Base-by-base conservation (phyloP, 2,329 filamentous ascomycete species). In the Emydomyces testavorans region DNA sequence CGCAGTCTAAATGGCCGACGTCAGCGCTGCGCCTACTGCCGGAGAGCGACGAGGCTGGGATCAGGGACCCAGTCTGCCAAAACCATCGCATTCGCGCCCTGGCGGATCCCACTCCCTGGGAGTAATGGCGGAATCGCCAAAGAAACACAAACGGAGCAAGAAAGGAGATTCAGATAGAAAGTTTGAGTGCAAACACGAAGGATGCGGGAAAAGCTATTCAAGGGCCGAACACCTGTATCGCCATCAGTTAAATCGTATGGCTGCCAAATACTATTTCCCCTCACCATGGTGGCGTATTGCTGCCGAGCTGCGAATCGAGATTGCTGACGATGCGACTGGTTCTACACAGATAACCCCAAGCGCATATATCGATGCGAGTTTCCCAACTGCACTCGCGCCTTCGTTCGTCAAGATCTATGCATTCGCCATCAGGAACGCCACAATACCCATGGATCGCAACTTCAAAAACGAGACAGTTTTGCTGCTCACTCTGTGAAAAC, bases 201-300 rank as follows among this genome's bases (percentile, higher is more conserved):
- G 83, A 32, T 98, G 92, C 60, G 89, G 87, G 34, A 98, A 95
- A 73, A 93, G 83, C 62, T 98, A 98, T 65, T 95, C 90, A 21
- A 79, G 92, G 62, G 90, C 92, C 6, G 92, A 96, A 68, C 92
- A 98, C 71, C 72, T 98, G 71, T 95, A 95, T 69, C 80, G 92
- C 38, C 90, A 96, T 67, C 89, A 96, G 68, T 70, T 96, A 56
- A 98, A 98, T 63, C 92, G 84, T 88, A 73, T 65, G 80, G 71
- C 26, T 18, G 53, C 49, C 51, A 31, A 13, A 15, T 21, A 23
- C 24, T 10, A 39, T 31, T 48, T 36, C 48, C n/a, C 13, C 24
- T 29, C 21, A n/a, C 6, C 23, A 29, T 16, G 13, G 28, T 29
- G 23, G 8, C 32, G 29, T 24, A 38, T 15, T 28, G 10, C 31